Evolutionary conservation across 352 stramenopile species (phyloP), one percentile per base, ranked within the genome.

Genomic region (Globisporangium parvum): DNA sequence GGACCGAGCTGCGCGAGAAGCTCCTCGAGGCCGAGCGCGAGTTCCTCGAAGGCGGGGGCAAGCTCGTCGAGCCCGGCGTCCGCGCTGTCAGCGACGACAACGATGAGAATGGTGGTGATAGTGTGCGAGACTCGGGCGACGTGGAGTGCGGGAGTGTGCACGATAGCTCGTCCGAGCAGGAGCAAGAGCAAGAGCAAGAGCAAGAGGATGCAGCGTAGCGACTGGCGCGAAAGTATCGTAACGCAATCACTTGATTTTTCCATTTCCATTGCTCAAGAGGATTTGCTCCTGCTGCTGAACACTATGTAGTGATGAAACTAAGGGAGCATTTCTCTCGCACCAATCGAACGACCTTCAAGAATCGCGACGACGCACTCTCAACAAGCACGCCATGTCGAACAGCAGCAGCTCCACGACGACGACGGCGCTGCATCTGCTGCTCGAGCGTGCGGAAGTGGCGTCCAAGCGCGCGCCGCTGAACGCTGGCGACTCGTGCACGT

Each of bases 1-100:
- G 58, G 58, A 59, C 39, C 24, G 33, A 44, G 35, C 46, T 64
- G 45, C 58, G 58, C 41, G 58, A 59, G 21, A 64, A 64, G 52
- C 47, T 64, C 9, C 46, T 64, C 10, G 58, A 59, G 46, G 44
- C 31, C 6, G 57, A 62, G 50, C 51, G 51, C 21, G 50, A 62
- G 50, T 62, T 62, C 42, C 50, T 62, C 42, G 57, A 62, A 20
- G 57, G 57, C 42, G 56, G 44, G 4, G 31, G 15, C 8, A 51
- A 50, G 48, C 50, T 62, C 12, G 10, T 23, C 0, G 31, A 21
- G 26, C 57, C 45, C 3, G 50, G 57, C 1, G 28, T 35, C 15
- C 24, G 41, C 18, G 20, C 9, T 8, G 55, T 21, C 1, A 3
- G 21, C 14, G 41, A 10, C 3, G 50, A 37, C 18, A 33, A 23